These are phyloP conservation scores for Leucocoprinus leucothites DNA, from an alignment of 768 basidiomycete genomes.

Conservation along the genomic window DNA sequence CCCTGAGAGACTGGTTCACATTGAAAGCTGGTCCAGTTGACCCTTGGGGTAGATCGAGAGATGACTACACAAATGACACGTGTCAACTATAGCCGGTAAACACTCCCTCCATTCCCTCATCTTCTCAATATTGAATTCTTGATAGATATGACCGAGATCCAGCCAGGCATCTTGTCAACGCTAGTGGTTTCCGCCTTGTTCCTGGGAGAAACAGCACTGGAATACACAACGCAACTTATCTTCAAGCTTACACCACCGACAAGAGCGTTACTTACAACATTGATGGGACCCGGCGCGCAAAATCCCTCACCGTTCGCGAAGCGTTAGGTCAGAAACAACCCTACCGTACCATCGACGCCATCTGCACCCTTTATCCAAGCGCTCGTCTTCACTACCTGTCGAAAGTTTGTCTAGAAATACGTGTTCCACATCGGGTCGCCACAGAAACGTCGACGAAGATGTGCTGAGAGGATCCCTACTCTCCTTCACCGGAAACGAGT, in stretches of 20 bases:
- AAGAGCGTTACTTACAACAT: slow-evolving; percentile 14
- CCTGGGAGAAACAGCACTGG: slow-evolving; percentile 13
- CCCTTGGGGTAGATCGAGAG: too few relatives aligned
- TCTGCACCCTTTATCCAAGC: background rate
- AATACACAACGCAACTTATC: slow-evolving; percentile 2
- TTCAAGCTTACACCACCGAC: slow-evolving; percentile 19
- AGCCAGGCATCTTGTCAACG: slow-evolving; percentile 14
- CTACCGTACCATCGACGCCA: background rate
- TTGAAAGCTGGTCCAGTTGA: too few relatives aligned
- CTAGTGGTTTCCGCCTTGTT: slow-evolving; percentile 14
- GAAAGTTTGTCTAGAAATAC: slow-evolving; percentile 4
- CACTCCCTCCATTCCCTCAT: too few relatives aligned
- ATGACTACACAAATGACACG: too few relatives aligned
- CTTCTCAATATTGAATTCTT: too few relatives aligned
- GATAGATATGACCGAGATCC: slow-evolving; percentile 16
- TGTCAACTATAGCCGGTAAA: too few relatives aligned
- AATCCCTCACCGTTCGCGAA: background rate
- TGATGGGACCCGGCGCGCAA: slow-evolving; percentile 10
- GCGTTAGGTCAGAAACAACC: background rate
- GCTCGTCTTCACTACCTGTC: background rate
- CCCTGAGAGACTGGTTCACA: too few relatives aligned
- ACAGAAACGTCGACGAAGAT: background rate
- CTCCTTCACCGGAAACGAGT: background rate
- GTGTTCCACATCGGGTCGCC: slow-evolving; percentile 3
- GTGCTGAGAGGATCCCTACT: background rate